A percentile compares a stretch with the other conserved stretches of the same genome.
Conservation (phyloP, 2,329 filamentous ascomycete species). For the Eutypella sp. region DNA sequence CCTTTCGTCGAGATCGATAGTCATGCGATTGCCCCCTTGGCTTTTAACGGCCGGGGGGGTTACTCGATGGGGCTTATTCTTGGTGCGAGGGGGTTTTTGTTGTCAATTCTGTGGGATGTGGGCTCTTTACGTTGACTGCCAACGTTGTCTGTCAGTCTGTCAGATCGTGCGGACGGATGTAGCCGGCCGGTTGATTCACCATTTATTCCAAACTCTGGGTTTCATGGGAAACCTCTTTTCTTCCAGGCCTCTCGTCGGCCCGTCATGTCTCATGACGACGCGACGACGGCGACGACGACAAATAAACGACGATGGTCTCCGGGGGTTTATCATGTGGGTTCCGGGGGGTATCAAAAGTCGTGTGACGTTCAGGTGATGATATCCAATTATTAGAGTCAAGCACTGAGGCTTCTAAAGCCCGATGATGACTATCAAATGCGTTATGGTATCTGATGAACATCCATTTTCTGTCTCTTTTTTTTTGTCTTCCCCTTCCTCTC, state of each 20-base stretch:
- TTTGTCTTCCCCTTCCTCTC: background rate
- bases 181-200: too few species aligned
- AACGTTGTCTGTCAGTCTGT: too few species aligned
- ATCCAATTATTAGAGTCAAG: slow-evolving; percentile 97
- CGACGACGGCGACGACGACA: slow-evolving; percentile 4
- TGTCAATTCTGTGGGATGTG: too few species aligned
- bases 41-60: slow-evolving; percentile 46
- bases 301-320: background rate
- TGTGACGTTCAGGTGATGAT: slow-evolving; percentile 73
- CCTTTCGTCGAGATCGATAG: slow-evolving; percentile 91
- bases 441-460: slow-evolving; percentile 46
- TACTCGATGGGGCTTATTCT: slow-evolving; percentile 99
- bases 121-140: too few species aligned
- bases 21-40: slow-evolving; percentile 87
- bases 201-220: slow-evolving; percentile 27
- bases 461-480: slow-evolving; percentile 10
- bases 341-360: slow-evolving; percentile 32
- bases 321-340: background rate
- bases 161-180: too few species aligned
- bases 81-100: slow-evolving; percentile 94
- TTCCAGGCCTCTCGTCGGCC: slow-evolving; percentile 3
- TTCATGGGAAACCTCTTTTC: slow-evolving; percentile 22
- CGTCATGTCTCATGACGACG: slow-evolving; percentile 12
- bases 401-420: slow-evolving; percentile 63
- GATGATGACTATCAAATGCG: slow-evolving; percentile 42